Evolutionary conservation across 1,284 basidiomycete genomes (phyloP), one percentile per base, ranked within the genome.

Genomic region (Sporisorium scitamineum): DNA sequence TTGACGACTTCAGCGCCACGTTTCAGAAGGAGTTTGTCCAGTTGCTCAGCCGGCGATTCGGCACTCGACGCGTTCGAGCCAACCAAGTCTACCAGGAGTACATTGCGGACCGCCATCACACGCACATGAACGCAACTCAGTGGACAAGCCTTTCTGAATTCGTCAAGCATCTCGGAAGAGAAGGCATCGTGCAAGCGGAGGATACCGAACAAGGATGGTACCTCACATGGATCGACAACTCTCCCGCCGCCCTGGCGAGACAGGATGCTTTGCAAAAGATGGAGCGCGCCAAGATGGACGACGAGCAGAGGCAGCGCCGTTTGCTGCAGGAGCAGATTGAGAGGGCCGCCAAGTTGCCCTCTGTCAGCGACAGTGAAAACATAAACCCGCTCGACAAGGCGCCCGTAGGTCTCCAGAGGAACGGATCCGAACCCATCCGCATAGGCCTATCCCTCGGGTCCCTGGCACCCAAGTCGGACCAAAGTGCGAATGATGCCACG

Each of bases 131-230:
- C 87, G 89, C 95, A 6, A 99, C 97, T 11, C 91, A 94, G 69
- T 99, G 97, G 95, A 93, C 97, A 26, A 97, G 96, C 11, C 89
- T 99, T 68, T 93, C 93, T 13, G 96, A 97, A 82, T 99, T 99
- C 80, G 89, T 91, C 81, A 95, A 96, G 86, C 91, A 95, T 81
- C 89, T 99, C 31, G 95, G 97, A 3, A 89, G 94, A 50, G 89
- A 90, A 8, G 96, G 97, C 39, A 89, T 97, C 53, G 93, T 92
- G 4, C 90, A 93, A 75, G 97, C 97, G 24, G 96, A 99, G 84
- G 96, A 99, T 87, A 97, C 94, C 54, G 96, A 98, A 87, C 95
- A 97, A 87, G 96, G 95, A 3, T 95, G 94, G 91, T 98, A 94
- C 86, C 90, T 99, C 78, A 90, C 92, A 44, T 99, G 97, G 96